Evolutionary conservation across 208 protist species (phyloP), one percentile per base, ranked within the genome.

Genomic region (Phytomonas francai): DNA sequence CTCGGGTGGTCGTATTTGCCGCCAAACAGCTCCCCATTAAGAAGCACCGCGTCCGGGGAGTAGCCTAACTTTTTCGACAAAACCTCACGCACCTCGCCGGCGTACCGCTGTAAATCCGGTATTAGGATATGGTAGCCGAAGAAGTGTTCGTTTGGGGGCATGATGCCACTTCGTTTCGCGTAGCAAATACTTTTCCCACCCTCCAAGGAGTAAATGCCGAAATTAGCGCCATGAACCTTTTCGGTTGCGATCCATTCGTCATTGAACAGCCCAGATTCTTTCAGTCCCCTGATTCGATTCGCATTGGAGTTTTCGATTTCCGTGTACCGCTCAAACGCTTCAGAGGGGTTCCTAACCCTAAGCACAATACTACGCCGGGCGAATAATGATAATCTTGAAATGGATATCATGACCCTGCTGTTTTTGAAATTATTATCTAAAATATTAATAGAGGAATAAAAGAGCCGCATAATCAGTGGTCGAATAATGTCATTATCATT

Each of bases 141-240:
- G 63, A 95, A 95, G 71, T 91, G 83, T 73, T 95, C 86, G 11
- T 51, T 79, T 25, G 77, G 81, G 12, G 80, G 70, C 81, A 95
- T 88, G 63, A 93, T 85, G 22, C 89, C 89, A 64, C 84, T 92
- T 57, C 87, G 72, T 67, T 95, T 95, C 1, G 89, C 84, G 65
- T 85, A 95, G 3, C 80, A 78, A 30, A 90, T 74, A 16, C 54
- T 75, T 25, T 77, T 80, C 7, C 84, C 81, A 64, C 77, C 69
- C 11, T 87, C 74, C n/a, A 80, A 77, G 32, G 82, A 88, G 76
- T 94, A 92, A 34, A 95, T 84, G 25, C 83, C 84, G 70, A 95
- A 95, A 78, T 95, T 95, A 14, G 89, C 89, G 45, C 89, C 89
- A 70, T 95, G 86, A 32, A 95, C 87, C 73, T 95, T 95, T 59